These are phyloP conservation scores for Theileria orientalis DNA, from an alignment of 169 alveolate species.

Conservation along the genomic window DNA sequence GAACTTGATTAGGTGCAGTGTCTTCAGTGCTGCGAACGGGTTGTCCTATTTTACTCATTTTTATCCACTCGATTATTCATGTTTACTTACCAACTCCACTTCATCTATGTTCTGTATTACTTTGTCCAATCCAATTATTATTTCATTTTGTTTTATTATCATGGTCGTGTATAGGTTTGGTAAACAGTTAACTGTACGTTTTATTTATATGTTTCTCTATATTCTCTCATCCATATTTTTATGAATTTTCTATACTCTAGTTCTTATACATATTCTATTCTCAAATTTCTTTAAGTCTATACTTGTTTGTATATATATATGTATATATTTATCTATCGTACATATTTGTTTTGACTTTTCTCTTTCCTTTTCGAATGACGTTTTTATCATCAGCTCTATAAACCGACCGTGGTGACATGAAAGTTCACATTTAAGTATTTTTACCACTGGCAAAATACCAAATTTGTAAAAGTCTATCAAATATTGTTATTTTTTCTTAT, in stretches of 20 bases:
- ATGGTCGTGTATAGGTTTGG: conserved; percentile 9
- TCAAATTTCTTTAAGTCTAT: not conserved
- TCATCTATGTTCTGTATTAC: conserved; percentile 26
- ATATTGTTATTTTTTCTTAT: not conserved
- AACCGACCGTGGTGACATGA: conserved; percentile 17
- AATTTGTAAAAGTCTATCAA: conserved; percentile 11
- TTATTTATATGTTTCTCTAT: too few relatives aligned
- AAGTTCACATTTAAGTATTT: conserved; percentile 7
- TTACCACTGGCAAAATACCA: conserved; percentile 9
- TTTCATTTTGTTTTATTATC: conserved; percentile 12
- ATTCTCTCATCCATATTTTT: too few relatives aligned
- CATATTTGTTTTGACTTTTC: conserved; percentile 8
- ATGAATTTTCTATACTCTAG: too few relatives aligned
- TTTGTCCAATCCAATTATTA: conserved; percentile 27
- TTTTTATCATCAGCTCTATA: conserved; percentile 10
- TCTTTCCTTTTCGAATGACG: conserved; percentile 15
- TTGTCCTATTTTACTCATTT: conserved; percentile 9
- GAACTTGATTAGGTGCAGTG: conserved; percentile 21
- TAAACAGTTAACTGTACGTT: conserved; percentile 5
- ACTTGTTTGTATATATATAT: too few relatives aligned
- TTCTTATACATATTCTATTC: too few relatives aligned
- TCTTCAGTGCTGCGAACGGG: conserved; percentile 16
- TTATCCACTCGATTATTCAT: not conserved
- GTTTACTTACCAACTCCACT: conserved; percentile 3
- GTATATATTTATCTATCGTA: not conserved